A percentile compares a stretch with the other conserved stretches of the same genome.
Conservation (phyloP, 371 early-diverging fungal species). For the Rhizopus arrhizus region DNA sequence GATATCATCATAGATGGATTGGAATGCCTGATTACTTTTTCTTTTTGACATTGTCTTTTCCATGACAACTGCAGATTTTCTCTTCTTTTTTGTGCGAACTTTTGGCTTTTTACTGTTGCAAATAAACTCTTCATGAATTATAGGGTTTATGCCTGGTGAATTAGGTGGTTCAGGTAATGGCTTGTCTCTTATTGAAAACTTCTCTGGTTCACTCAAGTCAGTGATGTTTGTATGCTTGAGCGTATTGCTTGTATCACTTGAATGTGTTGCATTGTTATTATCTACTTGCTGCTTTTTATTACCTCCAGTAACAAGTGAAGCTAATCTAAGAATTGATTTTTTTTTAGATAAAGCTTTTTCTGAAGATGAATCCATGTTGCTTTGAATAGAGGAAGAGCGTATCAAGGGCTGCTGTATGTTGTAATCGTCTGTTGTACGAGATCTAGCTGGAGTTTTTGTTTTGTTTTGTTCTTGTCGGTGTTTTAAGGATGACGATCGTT, state of each 20-base stretch:
- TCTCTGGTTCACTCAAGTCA: constrained; percentile 5
- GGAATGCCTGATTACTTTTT: constrained; percentile 24
- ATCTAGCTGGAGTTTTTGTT: neutral
- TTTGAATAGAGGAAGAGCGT: neutral
- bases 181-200: constrained; percentile 14
- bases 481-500: constrained; percentile 36
- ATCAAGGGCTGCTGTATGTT: neutral
- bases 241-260: no score
- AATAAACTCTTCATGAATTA: neutral
- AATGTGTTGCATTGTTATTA: constrained; percentile 15
- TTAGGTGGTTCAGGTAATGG: constrained; percentile 31
- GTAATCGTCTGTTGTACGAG: neutral
- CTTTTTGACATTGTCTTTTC: constrained; percentile 41
- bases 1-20: neutral
- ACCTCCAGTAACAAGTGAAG: constrained; percentile 28
- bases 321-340: constrained; percentile 25
- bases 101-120: neutral
- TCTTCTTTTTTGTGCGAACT: constrained; percentile 33
- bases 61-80: constrained; percentile 35
- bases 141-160: constrained; percentile 8
- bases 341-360: constrained; percentile 9
- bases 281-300: constrained; percentile 15
- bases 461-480: constrained; percentile 16
- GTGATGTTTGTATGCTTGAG: neutral
- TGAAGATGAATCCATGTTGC: neutral